Base-by-base conservation (phyloP, 768 basidiomycete genomes). In the Kwoniella europaea region DNA sequence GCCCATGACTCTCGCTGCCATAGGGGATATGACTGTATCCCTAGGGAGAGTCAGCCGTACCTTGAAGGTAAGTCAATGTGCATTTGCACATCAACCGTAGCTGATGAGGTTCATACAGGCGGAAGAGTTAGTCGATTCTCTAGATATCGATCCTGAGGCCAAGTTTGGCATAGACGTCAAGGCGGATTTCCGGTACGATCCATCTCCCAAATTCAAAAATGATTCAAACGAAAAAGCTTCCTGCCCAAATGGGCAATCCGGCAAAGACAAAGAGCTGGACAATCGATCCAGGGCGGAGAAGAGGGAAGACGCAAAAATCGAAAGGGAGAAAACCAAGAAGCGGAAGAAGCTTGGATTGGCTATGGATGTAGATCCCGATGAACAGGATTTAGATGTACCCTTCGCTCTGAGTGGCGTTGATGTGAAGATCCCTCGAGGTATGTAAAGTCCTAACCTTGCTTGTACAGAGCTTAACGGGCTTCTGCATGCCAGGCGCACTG, bases 341-440 rank as follows among this genome's bases (percentile, higher is more conserved):
- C 56, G 41, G 16, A 56, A 57, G 54, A 43, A 44, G 22, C 43
- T 66, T 22, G 65, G 65, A 44, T 4, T 66, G 41, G 52, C 65
- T n/a, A 56, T 56, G 35, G 65, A 66, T 20, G 65, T 57, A 2
- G 65, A 56, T 46, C 65, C 65, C n/a, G 65, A 66, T 59, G 41
- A 56, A 44, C 68, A 65, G 4, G 68, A 73, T 42, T 29, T 52
- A 18, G 72, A 78, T 56, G 63, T 74, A 66, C 88, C 88, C 0
- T 90, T 90, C 69, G 83, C 85, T 65, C 77, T 90, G 62, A 85
- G 83, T 55, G 81, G 86, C 71, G 79, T 90, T 66, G 85, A 86
- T 63, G 70, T 90, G 46, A 79, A 52, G 76, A 63, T 90, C 41
- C 86, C 85, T 3, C 85, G 83, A 64, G 75, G 75, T 69, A 44